Evolutionary conservation across 2,329 filamentous ascomycete genomes (phyloP), one percentile per base, ranked within the genome.

Genomic region (Lachnellula subtilissima): DNA sequence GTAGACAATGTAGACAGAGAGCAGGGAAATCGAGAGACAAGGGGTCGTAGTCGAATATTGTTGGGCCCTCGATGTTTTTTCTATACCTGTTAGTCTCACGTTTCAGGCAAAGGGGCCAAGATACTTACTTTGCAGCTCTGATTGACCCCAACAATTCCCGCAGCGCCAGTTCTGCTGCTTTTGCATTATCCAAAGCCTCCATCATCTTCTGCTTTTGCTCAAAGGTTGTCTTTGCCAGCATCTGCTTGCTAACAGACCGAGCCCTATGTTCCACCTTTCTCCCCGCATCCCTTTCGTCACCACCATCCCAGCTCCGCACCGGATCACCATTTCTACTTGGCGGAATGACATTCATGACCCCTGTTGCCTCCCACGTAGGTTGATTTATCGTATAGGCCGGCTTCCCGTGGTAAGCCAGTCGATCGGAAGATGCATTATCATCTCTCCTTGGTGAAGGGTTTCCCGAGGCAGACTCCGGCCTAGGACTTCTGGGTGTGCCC

Each of bases 21-120:
- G 88, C 86, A 6, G 92, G 91, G 66, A 96, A 97, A 57, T 91
- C 91, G 69, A 96, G 84, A 5, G 88, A 80, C 58, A 92, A 83
- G 36, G 93, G 88, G 63, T 97, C 89, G 73, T 96, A 95, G 62
- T 93, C 88, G 65, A 87, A 86, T 2, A 84, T 83, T 63, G 77
- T 75, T 8, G 80, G 80, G 61, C 78, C 75, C 58, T 84, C 78
- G 49, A 84, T 74, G 48, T 82, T 77, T 64, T 79, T 76, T 64
- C 82, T 85, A 59, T 22, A 43, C 19, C 14, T 35, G 51, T 64
- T 50, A 64, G 57, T 49, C 52, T 40, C 46, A 54, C 51, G 25
- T 22, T 25, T 28, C 39, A 17, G n/a, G 54, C 5, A 25, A n/a
- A 39, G 14, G 48, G 36, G 47, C 25, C 3, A 8, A 11, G 25